Conservation (phyloP, 495 filamentous ascomycete species). For the Aspergillus incahuasiensis region DNA sequence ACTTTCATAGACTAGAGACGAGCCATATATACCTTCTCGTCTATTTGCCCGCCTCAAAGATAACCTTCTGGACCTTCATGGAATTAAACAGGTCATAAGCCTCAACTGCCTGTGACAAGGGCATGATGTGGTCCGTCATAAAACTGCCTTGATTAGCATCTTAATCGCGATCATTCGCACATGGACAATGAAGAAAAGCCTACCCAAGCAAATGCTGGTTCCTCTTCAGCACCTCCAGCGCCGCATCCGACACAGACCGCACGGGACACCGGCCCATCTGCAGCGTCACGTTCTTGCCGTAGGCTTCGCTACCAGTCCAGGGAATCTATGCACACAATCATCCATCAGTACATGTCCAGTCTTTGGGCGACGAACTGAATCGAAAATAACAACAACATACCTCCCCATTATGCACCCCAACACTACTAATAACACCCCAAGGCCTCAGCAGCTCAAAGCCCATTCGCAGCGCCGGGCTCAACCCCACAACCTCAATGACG, state of each 20-base stretch:
- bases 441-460: slow-evolving; percentile 83
- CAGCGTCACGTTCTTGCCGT: slow-evolving; percentile 84
- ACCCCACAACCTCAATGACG: slow-evolving; percentile 87
- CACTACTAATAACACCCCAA: slow-evolving; percentile 80
- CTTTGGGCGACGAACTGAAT: no score
- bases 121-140: slow-evolving; percentile 94
- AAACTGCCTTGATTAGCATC: slow-evolving; percentile 51
- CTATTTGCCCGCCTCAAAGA: slow-evolving; percentile 54
- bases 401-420: slow-evolving; percentile 90
- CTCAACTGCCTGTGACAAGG: slow-evolving; percentile 73
- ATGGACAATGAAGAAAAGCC: slow-evolving; percentile 26
- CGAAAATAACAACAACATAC: slow-evolving; percentile 34
- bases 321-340: slow-evolving; percentile 55
- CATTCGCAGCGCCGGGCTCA: slow-evolving; percentile 75
- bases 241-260: slow-evolving; percentile 72
- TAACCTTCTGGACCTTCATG: slow-evolving; percentile 85
- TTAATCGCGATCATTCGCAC: slow-evolving; percentile 17
- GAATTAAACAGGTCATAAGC: slow-evolving; percentile 90
- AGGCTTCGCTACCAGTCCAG: slow-evolving; percentile 77
- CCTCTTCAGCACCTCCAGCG: slow-evolving; percentile 71
- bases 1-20: not conserved
- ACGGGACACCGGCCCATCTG: slow-evolving; percentile 96
- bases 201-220: slow-evolving; percentile 80
- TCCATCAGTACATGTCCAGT: not conserved
- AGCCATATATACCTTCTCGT: no score